A percentile compares a stretch with the other conserved stretches of the same genome.
phyloP scores from a whole-genome alignment of 495 filamentous ascomycete genomes.

The Penicillium coprophilum region DNA sequence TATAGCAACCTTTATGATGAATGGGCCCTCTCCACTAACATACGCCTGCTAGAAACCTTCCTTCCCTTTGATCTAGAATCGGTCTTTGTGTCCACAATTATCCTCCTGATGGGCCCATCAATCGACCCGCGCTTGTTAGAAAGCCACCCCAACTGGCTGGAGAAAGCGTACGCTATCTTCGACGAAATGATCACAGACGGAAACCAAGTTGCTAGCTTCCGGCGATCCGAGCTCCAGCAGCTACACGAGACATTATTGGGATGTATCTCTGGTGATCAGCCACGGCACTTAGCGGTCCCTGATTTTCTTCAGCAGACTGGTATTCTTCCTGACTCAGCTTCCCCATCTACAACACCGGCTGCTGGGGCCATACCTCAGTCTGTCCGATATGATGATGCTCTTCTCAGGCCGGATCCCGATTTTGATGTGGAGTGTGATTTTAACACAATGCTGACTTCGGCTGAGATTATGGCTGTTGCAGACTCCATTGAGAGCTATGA shows the following conservation, averaged over 20 bases:
- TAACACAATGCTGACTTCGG: slow-evolving; percentile 30
- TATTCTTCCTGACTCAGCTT: slow-evolving; percentile 9
- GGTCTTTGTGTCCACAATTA: slow-evolving; percentile 38
- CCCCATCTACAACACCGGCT: slow-evolving; percentile 17
- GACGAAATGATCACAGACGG: slow-evolving; percentile 45
- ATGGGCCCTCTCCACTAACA: neutral
- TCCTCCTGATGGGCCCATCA: slow-evolving; percentile 36
- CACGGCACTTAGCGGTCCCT: slow-evolving; percentile 16
- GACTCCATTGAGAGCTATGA: slow-evolving; percentile 42
- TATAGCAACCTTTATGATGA: slow-evolving; percentile 11
- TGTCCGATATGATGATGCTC: slow-evolving; percentile 17
- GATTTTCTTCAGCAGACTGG: slow-evolving; percentile 18
- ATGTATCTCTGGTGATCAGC: slow-evolving; percentile 26
- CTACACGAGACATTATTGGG: slow-evolving; percentile 31
- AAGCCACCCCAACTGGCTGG: slow-evolving; percentile 33
- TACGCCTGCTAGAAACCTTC: slow-evolving; percentile 37
- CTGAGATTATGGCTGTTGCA: slow-evolving; percentile 41
- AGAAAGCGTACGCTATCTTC: slow-evolving; percentile 37
- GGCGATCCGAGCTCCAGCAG: slow-evolving; percentile 40
- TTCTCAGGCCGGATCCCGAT: slow-evolving; percentile 14
- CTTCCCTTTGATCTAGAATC: slow-evolving; percentile 48
- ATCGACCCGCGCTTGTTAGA: slow-evolving; percentile 33
- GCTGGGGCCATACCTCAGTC: slow-evolving; percentile 12
- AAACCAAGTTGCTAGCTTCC: slow-evolving; percentile 40
- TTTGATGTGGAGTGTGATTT: slow-evolving; percentile 20